Evolutionary conservation across 768 basidiomycete genomes (phyloP), one percentile per base, ranked within the genome.

Genomic region (Kwoniella sp.): DNA sequence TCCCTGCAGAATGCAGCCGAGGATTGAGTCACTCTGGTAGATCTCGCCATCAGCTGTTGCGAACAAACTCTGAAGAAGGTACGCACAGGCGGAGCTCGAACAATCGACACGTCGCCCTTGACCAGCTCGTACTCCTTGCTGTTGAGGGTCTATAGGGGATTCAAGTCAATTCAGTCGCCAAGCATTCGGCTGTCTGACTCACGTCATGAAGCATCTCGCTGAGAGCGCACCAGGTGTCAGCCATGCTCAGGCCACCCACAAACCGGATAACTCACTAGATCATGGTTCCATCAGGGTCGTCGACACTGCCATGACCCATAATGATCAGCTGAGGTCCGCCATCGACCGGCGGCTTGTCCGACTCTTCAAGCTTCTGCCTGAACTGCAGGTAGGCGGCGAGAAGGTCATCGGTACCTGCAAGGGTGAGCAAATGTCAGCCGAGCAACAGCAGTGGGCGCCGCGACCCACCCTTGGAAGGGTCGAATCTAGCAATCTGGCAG

Each of bases 401-500:
- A 15, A 77, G 62, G 32, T 67, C 60, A 2, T 69, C 68, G 36
- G 73, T 70, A 33, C 74, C 73, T 70, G n/a, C 15, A 5, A 17
- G 10, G 11, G 22, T 11, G 11, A 22, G 7, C 6, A 1, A n/a
- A 1, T 4, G 12, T 22, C 14, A 29, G 20, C 26, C 5, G 9
- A 42, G 14, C 8, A 42, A 11, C n/a, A 8, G 27, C 1, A 22
- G 25, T 42, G 15, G 25, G 19, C 20, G 23, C 19, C 6, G 80
- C 51, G 85, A 85, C 59, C 86, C 86, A 75, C 89, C 89, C 80
- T 82, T 81, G 19, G 85, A 79, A 46, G 89, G 91, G 73, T 95
- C 91, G 75, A 95, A 96, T 25, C 90, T 85, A n/a, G 91, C 91
- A 54, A 96, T 77, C 72, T 96, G 92, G 26, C 90, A 80, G 60